A percentile compares a stretch with the other conserved stretches of the same genome.
These are phyloP conservation scores for Talaromyces sp. DNA, from an alignment of 2,329 filamentous ascomycete species.

Conservation along the genomic window DNA sequence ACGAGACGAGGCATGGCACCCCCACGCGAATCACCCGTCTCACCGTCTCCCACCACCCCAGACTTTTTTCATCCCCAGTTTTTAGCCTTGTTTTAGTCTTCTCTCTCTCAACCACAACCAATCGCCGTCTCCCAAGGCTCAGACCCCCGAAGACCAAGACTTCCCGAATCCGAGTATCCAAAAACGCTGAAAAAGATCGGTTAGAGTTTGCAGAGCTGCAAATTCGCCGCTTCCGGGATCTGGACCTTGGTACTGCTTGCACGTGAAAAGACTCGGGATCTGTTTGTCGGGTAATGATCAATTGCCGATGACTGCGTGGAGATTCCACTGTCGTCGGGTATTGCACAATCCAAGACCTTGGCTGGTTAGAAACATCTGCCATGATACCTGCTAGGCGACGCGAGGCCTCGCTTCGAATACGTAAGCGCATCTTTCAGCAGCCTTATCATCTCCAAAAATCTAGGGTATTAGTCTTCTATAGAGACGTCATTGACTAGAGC, in stretches of 20 bases:
- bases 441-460: neutral
- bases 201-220: neutral
- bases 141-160: neutral
- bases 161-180: neutral
- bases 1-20: neutral
- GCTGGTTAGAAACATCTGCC: neutral
- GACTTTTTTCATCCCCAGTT: slow-evolving; percentile 1
- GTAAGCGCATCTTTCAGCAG: neutral
- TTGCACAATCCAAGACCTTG: neutral
- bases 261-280: neutral
- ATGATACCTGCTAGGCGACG: neutral
- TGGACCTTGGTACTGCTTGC: neutral
- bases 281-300: neutral
- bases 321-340: neutral
- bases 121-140: neutral
- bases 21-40: neutral
- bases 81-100: neutral
- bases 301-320: neutral
- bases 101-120: neutral
- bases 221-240: neutral
- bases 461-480: neutral
- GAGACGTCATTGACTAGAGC: neutral
- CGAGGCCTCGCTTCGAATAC: neutral
- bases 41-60: neutral
- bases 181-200: neutral